Percentiles rank a stretch among this genome's conserved stretches.
phyloP scores from a whole-genome alignment of 768 basidiomycete species.

The Mycena chlorophos region DNA sequence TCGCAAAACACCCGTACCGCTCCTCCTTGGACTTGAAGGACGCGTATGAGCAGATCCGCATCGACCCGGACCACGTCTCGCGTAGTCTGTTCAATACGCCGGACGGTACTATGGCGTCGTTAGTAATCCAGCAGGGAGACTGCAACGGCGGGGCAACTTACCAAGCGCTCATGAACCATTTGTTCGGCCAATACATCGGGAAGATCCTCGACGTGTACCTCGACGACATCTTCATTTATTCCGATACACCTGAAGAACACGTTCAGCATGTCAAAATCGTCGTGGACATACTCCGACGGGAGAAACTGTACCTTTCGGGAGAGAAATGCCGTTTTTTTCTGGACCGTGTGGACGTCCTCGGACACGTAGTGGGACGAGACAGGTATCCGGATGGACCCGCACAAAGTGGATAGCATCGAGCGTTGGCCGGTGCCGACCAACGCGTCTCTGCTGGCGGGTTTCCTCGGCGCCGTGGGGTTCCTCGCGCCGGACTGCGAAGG shows the following conservation, averaged over 20 bases:
- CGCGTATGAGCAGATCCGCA: slow-evolving; percentile 44
- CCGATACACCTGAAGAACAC: slow-evolving; percentile 37
- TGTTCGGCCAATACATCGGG: slow-evolving; percentile 35
- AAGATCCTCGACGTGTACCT: slow-evolving; percentile 28
- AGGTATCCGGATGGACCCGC: slow-evolving; percentile 44
- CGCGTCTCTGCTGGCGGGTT: slow-evolving; percentile 34
- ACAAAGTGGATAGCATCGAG: slow-evolving; percentile 39
- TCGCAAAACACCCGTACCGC: slow-evolving; percentile 17
- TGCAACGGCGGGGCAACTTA: slow-evolving; percentile 35
- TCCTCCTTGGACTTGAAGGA: slow-evolving; percentile 35
- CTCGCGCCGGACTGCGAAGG: slow-evolving; percentile 35
- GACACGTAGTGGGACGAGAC: slow-evolving; percentile 34
- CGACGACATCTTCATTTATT: slow-evolving; percentile 44
- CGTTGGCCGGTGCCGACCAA: slow-evolving; percentile 38
- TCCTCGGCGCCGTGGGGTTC: slow-evolving; percentile 32
- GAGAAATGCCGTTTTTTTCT: slow-evolving; percentile 35
- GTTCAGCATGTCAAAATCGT: slow-evolving; percentile 31
- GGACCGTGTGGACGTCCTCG: slow-evolving; percentile 30
- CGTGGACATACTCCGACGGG: slow-evolving; percentile 31
- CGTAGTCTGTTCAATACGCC: slow-evolving; percentile 34
- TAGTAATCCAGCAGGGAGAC: slow-evolving; percentile 33
- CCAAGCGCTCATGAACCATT: slow-evolving; percentile 44
- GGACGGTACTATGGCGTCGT: slow-evolving; percentile 42
- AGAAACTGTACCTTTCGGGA: slow-evolving; percentile 37
- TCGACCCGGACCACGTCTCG: slow-evolving; percentile 28